phyloP scores from a whole-genome alignment of 805 yeast genomes.

The Citeromyces matritensis region DNA sequence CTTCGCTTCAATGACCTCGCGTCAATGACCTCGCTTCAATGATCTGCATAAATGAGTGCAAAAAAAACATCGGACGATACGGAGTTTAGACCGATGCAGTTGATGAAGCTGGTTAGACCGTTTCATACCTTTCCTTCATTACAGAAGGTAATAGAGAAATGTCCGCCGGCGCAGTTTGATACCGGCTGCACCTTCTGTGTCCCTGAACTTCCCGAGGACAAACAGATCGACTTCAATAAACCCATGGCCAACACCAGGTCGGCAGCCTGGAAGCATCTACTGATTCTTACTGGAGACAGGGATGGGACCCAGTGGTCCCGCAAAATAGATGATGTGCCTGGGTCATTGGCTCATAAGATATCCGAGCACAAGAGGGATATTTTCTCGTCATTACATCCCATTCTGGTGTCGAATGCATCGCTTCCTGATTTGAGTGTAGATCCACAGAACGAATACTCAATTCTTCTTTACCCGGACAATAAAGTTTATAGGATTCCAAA shows the following conservation, averaged over 20 bases:
- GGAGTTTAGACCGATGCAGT: too few relatives aligned
- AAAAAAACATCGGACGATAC: too few relatives aligned
- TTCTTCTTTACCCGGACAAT: constrained; percentile 41
- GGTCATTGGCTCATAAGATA: constrained; percentile 24
- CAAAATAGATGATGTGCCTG: constrained; percentile 32
- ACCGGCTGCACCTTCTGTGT: constrained; percentile 52
- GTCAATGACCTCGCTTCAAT: too few relatives aligned
- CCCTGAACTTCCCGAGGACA: constrained; percentile 24
- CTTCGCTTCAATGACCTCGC: too few relatives aligned
- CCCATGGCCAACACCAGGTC: constrained; percentile 33
- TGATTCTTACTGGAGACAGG: constrained; percentile 29
- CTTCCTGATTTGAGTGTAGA: constrained; percentile 8
- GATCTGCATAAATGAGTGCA: too few relatives aligned
- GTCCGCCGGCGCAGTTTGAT: constrained; percentile 36
- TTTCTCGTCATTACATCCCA: constrained; percentile 29
- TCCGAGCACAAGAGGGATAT: constrained; percentile 14
- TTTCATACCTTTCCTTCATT: too few relatives aligned
- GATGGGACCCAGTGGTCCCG: constrained; percentile 27
- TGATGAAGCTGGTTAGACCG: too few relatives aligned
- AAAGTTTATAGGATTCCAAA: constrained; percentile 9
- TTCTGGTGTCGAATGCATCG: constrained; percentile 28
- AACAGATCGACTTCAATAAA: constrained; percentile 21
- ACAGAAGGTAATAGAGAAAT: constrained; percentile 9
- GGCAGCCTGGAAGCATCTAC: constrained; percentile 36
- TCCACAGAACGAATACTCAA: constrained; percentile 10